These are phyloP conservation scores for Psidium guajava DNA, from an alignment of 345 rosid genomes.

Conservation along the genomic window DNA sequence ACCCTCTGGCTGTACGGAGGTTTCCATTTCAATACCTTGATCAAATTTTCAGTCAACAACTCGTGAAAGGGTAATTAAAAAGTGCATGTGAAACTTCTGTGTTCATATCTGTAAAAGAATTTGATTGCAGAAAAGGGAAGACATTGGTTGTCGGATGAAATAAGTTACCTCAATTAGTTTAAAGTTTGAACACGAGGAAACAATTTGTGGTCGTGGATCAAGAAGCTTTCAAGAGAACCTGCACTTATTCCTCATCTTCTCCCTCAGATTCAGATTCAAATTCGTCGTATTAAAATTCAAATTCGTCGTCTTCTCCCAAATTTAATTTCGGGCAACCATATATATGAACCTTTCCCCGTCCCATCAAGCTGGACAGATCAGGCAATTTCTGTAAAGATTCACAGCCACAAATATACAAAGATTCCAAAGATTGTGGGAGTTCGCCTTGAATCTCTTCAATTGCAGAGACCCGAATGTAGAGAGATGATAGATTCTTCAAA, in stretches of 20 bases:
- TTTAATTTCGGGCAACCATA: too few relatives aligned
- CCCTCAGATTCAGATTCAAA: too few relatives aligned
- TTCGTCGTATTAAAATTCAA: too few relatives aligned
- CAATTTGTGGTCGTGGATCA: too few relatives aligned
- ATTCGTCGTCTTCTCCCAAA: too few relatives aligned
- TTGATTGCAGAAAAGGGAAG: neutral
- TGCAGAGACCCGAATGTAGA: accelerated
- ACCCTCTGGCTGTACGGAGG: neutral
- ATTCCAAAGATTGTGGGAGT: too few relatives aligned
- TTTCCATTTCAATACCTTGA: neutral
- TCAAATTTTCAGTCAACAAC: neutral
- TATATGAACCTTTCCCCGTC: too few relatives aligned
- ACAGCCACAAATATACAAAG: accelerated
- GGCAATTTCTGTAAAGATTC: too few relatives aligned
- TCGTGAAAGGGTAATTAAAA: too few relatives aligned
- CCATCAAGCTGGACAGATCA: too few relatives aligned
- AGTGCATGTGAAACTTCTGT: neutral
- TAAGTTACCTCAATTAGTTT: neutral
- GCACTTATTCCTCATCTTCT: too few relatives aligned
- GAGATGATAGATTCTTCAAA: neutral
- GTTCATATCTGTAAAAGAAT: neutral
- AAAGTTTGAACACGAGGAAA: neutral
- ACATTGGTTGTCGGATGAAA: neutral
- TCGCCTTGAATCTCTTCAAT: neutral
- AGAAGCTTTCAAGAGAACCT: too few relatives aligned